These are phyloP conservation scores for Xylariaceae sp. DNA, from an alignment of 2,329 filamentous ascomycete genomes.

Conservation along the genomic window DNA sequence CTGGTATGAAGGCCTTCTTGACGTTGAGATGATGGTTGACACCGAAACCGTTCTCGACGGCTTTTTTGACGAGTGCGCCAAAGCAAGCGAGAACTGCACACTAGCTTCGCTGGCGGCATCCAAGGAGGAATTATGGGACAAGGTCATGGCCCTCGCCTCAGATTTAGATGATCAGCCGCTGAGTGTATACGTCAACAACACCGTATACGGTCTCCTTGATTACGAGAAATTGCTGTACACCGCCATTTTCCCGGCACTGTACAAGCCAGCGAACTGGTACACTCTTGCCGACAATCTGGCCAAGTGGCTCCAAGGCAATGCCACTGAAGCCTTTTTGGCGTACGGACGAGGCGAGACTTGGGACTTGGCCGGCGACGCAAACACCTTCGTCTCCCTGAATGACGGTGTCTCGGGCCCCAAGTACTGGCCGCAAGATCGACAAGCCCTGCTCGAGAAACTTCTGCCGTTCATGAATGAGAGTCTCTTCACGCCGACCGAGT, in stretches of 20 bases:
- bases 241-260: constrained; percentile 44
- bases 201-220: constrained; percentile 43
- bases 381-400: constrained; percentile 35
- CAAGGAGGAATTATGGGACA: constrained; percentile 38
- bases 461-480: constrained; percentile 38
- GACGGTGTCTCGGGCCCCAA: constrained; percentile 36
- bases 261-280: constrained; percentile 43
- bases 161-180: constrained; percentile 44
- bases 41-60: constrained; percentile 45
- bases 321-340: constrained; percentile 41
- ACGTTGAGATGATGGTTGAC: constrained; percentile 44
- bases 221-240: constrained; percentile 40
- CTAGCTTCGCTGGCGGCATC: constrained; percentile 43
- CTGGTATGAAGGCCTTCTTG: constrained; percentile 46
- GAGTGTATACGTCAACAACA: constrained; percentile 46
- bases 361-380: constrained; percentile 32
- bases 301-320: constrained; percentile 43
- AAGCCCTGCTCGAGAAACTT: constrained; percentile 40
- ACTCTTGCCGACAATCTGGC: constrained; percentile 40
- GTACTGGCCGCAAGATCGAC: constrained; percentile 40
- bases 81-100: constrained; percentile 50
- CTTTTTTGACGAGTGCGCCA: constrained; percentile 51
- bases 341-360: constrained; percentile 34
- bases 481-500: constrained; percentile 35
- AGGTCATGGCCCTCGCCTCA: constrained; percentile 38